Percentiles rank a stretch among this genome's conserved stretches.
Conservation (phyloP, 768 basidiomycete species). For the Strobilomyces echinocephalus region DNA sequence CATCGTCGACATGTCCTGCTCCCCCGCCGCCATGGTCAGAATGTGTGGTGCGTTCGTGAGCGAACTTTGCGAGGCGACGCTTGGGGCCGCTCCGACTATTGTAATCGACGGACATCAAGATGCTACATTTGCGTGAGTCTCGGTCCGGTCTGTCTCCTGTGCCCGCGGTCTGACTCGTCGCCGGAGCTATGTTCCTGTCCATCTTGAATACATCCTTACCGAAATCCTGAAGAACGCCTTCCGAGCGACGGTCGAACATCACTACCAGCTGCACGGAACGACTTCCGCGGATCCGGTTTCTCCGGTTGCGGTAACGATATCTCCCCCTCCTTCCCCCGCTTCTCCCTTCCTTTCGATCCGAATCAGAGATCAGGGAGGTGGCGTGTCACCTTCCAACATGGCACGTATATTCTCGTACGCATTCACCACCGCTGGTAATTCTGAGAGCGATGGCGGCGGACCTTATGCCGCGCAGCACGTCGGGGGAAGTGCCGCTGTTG, state of each 20-base stretch:
- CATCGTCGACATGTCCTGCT: slow-evolving; percentile 69
- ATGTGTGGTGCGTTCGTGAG: slow-evolving; percentile 82
- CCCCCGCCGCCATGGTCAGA: slow-evolving; percentile 65
- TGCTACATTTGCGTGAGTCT: slow-evolving; percentile 72
- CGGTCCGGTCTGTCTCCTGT: background rate
- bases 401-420: slow-evolving; percentile 84
- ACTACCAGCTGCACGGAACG: slow-evolving; percentile 41
- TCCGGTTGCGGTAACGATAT: slow-evolving; percentile 68
- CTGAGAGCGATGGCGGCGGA: slow-evolving; percentile 49
- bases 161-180: slow-evolving; percentile 8
- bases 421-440: slow-evolving; percentile 75
- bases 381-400: slow-evolving; percentile 71
- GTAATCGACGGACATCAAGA: slow-evolving; percentile 66
- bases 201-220: slow-evolving; percentile 87
- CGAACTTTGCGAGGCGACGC: slow-evolving; percentile 79
- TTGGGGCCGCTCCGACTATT: slow-evolving; percentile 66
- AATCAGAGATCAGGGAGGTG: slow-evolving; percentile 83
- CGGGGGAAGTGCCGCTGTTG: slow-evolving; percentile 65
- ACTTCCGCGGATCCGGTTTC: slow-evolving; percentile 40
- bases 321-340: slow-evolving; percentile 42
- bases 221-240: slow-evolving; percentile 90
- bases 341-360: slow-evolving; percentile 64
- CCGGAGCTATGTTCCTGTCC: slow-evolving; percentile 77
- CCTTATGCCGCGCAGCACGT: slow-evolving; percentile 77
- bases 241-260: slow-evolving; percentile 80